phyloP scores from a whole-genome alignment of 2,329 filamentous ascomycete genomes.

The Mycosphaerelloides madeirae region DNA sequence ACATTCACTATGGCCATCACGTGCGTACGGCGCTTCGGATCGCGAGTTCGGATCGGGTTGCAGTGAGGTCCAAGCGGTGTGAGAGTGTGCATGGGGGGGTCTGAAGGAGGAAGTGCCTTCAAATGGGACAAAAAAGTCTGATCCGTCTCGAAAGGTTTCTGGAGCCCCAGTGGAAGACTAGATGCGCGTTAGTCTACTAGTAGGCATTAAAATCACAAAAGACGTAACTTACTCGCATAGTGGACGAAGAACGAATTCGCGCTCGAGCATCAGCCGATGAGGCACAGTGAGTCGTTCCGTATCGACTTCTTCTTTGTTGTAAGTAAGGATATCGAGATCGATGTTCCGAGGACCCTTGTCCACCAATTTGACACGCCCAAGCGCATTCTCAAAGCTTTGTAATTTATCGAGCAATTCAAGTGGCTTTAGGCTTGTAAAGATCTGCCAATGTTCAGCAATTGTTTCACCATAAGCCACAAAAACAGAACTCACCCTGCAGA shows the following conservation, averaged over 20 bases:
- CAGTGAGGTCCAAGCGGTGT: conserved; percentile 38
- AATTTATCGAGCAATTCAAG: conserved; percentile 72
- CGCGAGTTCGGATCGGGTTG: conserved; percentile 55
- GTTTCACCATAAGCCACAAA: background rate
- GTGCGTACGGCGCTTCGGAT: conserved; percentile 58
- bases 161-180: background rate
- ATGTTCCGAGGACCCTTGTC: conserved; percentile 95
- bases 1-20: conserved; percentile 94
- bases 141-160: conserved; percentile 28
- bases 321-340: conserved; percentile 87
- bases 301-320: conserved; percentile 61
- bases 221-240: conserved; percentile 75
- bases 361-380: conserved; percentile 77
- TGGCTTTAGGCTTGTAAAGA: conserved; percentile 73
- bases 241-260: conserved; percentile 89
- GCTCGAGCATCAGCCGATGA: conserved; percentile 77
- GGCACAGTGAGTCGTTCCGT: conserved; percentile 76
- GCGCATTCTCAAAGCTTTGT: conserved; percentile 73
- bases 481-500: conserved; percentile 67
- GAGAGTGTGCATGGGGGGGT: conserved; percentile 34
- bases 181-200: background rate
- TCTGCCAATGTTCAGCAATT: conserved; percentile 49
- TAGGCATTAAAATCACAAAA: too few relatives aligned
- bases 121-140: conserved; percentile 33
- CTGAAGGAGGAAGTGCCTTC: conserved; percentile 32